Percentiles rank a stretch among this genome's conserved stretches.
phyloP scores from a whole-genome alignment of 495 filamentous ascomycete genomes.

The Cudoniella acicularis region DNA sequence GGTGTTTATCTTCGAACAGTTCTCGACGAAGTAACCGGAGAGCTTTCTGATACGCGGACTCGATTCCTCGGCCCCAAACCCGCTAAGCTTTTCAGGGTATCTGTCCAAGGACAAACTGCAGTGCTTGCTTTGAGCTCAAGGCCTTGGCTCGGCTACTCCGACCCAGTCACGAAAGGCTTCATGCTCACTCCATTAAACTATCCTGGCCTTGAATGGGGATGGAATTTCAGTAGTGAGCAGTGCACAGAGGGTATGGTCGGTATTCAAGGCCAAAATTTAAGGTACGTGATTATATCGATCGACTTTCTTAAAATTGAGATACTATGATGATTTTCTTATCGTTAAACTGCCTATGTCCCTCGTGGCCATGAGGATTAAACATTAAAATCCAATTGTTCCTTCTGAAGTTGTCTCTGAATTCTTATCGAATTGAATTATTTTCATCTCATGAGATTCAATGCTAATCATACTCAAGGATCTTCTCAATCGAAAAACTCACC shows the following conservation, averaged over 20 bases:
- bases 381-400: constrained; percentile 74
- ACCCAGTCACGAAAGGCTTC: constrained; percentile 76
- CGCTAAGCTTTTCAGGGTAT: constrained; percentile 80
- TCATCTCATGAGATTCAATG: constrained; percentile 6
- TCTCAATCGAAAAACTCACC: constrained; percentile 80
- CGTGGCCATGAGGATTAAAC: constrained; percentile 48
- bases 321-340: constrained; percentile 63
- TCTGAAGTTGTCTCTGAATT: constrained; percentile 37
- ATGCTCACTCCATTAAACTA: constrained; percentile 91
- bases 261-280: constrained; percentile 83
- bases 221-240: constrained; percentile 93
- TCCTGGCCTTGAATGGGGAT: constrained; percentile 83
- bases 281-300: no score
- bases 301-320: no score
- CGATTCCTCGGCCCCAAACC: constrained; percentile 89
- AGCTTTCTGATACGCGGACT: constrained; percentile 88
- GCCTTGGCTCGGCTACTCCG: constrained; percentile 89
- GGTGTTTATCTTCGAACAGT: constrained; percentile 94
- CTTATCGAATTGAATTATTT: constrained; percentile 3
- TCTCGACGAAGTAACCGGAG: constrained; percentile 89
- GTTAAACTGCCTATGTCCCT: constrained; percentile 36
- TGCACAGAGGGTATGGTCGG: constrained; percentile 94
- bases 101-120: constrained; percentile 79
- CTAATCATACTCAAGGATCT: constrained; percentile 58
- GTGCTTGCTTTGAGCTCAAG: constrained; percentile 87